Conservation (phyloP, 768 basidiomycete species). For the Cyathus striatus region DNA sequence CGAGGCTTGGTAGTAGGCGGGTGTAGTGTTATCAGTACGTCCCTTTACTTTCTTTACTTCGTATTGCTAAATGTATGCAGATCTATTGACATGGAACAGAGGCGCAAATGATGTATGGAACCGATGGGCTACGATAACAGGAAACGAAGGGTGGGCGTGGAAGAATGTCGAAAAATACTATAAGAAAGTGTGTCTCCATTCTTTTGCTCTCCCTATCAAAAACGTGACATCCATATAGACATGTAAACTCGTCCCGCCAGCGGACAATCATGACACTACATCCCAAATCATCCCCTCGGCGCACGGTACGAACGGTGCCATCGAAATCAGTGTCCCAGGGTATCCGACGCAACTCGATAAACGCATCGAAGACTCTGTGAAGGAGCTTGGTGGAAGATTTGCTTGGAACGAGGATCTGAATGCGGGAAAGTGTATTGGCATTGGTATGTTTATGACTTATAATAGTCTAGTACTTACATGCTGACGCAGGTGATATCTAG, state of each 20-base stretch:
- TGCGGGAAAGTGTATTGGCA: conserved; percentile 3
- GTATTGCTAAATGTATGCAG: conserved; percentile 7
- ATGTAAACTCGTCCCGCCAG: conserved; percentile 1
- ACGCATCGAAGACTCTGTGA: not conserved
- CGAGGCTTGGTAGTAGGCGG: conserved; percentile 22
- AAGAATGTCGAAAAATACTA: conserved; percentile 21
- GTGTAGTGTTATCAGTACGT: conserved; percentile 22
- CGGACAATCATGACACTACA: too few relatives aligned
- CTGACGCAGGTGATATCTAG: too few relatives aligned
- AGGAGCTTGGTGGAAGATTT: conserved; percentile 5
- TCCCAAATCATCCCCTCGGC: conserved; percentile 16
- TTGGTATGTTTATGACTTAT: conserved; percentile 1
- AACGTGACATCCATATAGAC: not conserved
- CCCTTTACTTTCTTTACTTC: conserved; percentile 10
- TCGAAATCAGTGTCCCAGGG: conserved; percentile 1
- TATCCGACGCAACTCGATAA: conserved; percentile 1
- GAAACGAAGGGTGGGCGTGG: conserved; percentile 44
- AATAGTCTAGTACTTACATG: too few relatives aligned
- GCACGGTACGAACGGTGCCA: conserved; percentile 12
- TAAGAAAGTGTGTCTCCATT: conserved; percentile 12
- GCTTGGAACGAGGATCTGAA: conserved; percentile 3
- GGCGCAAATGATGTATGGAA: conserved; percentile 44
- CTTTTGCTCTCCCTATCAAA: conserved; percentile 4
- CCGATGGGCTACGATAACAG: conserved; percentile 41
- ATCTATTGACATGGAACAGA: conserved; percentile 23